Evolutionary conservation across 257 asterid genomes (phyloP).

Genomic region (Parsonsia alboflavescens): DNA sequence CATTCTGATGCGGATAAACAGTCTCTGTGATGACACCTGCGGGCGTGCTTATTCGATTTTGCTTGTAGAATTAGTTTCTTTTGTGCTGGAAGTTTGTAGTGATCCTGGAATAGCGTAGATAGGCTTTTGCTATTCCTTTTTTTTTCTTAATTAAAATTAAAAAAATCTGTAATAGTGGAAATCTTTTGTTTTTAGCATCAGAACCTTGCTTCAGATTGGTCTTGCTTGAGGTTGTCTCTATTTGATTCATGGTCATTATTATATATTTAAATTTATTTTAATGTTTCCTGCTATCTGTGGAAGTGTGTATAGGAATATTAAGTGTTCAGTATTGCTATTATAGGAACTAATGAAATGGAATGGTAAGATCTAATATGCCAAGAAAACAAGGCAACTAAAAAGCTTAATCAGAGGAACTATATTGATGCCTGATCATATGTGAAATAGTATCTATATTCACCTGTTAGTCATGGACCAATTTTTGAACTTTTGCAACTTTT

Average conservation of each 20-base stretch:
- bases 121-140: too few species aligned
- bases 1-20: background rate
- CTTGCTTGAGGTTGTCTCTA: background rate
- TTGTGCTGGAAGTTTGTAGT: background rate
- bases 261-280: background rate
- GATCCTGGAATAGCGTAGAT: background rate
- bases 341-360: background rate
- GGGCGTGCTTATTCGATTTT: background rate
- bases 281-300: background rate
- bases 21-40: background rate
- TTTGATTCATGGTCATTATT: background rate
- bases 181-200: background rate
- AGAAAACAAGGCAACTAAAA: background rate
- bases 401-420: background rate
- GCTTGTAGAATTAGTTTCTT: background rate
- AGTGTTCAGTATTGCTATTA: background rate
- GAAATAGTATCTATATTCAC: background rate
- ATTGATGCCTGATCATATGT: background rate
- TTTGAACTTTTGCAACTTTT: background rate
- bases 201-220: background rate
- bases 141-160: background rate
- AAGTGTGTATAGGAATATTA: background rate
- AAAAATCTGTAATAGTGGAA: background rate
- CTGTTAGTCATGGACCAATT: background rate
- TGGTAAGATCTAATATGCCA: background rate